Conservation (phyloP, 192 early-diverging fungal genomes). For the Nowakowskiella sp. region DNA sequence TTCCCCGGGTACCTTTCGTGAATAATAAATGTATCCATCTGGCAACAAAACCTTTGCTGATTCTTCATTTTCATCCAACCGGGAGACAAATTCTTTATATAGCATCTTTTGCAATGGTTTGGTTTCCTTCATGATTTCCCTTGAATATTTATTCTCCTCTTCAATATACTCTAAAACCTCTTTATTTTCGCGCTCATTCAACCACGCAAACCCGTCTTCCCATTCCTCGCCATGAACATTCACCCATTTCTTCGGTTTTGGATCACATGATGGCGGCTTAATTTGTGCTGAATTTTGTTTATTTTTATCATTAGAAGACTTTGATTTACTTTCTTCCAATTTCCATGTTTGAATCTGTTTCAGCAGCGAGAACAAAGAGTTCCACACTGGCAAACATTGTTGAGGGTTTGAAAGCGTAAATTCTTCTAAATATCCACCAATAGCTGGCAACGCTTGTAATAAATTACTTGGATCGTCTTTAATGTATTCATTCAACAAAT, state of each 20-base stretch:
- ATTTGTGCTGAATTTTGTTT: background rate
- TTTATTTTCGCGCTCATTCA: constrained; percentile 42
- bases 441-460: constrained; percentile 14
- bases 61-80: constrained; percentile 45
- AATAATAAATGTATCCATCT: constrained; percentile 52
- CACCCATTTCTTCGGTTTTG: constrained; percentile 20
- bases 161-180: constrained; percentile 51
- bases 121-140: constrained; percentile 35
- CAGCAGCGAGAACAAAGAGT: background rate
- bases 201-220: constrained; percentile 46
- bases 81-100: constrained; percentile 56
- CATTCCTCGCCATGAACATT: constrained; percentile 47
- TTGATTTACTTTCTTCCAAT: background rate
- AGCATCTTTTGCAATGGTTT: constrained; percentile 45
- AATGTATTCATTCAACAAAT: constrained; percentile 20
- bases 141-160: constrained; percentile 45
- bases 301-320: background rate
- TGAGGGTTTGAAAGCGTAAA: constrained; percentile 12
- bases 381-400: constrained; percentile 10
- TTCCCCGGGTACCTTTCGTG: constrained; percentile 38
- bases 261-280: constrained; percentile 17
- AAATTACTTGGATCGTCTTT: constrained; percentile 16
- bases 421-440: constrained; percentile 6
- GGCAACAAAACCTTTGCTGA: constrained; percentile 34
- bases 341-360: constrained; percentile 5